Evolutionary conservation across 305 asterid species (phyloP).

Genomic region (Fraxinus latifolia): DNA sequence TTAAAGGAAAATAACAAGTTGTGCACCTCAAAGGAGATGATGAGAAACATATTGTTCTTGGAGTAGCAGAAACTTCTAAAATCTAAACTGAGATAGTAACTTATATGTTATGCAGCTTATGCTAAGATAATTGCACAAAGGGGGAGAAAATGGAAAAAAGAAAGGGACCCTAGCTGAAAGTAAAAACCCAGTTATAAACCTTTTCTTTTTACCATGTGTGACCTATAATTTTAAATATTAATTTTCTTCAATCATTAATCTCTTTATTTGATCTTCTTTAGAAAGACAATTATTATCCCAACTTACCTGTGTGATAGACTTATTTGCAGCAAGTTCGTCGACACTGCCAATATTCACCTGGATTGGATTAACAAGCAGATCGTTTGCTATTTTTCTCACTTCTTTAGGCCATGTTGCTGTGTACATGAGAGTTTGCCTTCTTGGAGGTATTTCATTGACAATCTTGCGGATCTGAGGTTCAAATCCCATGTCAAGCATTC

Average conservation of each 20-base stretch:
- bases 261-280: constrained; percentile 9
- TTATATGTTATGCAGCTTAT: not conserved
- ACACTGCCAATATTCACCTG: constrained; percentile 97
- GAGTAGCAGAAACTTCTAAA: not conserved
- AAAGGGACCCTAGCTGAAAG: not conserved
- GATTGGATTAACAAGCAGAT: constrained; percentile 80
- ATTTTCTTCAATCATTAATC: not conserved
- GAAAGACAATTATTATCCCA: constrained; percentile 4
- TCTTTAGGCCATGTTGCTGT: constrained; percentile 99
- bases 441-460: constrained; percentile 90
- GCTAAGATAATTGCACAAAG: not conserved
- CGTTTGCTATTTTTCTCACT: constrained; percentile 84
- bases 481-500: constrained; percentile 99
- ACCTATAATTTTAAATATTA: not conserved
- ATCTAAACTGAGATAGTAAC: not conserved
- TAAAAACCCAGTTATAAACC: not conserved
- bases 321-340: constrained; percentile 90
- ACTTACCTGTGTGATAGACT: constrained; percentile 86
- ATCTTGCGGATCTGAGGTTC: constrained; percentile 97
- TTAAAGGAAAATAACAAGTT: not conserved
- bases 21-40: not conserved
- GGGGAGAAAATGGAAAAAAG: not conserved
- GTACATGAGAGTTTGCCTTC: constrained; percentile 97
- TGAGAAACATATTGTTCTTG: not conserved
- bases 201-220: not conserved